These are phyloP conservation scores for Candida frijolesensis DNA, from an alignment of 1,139 yeast species.

Conservation along the genomic window DNA sequence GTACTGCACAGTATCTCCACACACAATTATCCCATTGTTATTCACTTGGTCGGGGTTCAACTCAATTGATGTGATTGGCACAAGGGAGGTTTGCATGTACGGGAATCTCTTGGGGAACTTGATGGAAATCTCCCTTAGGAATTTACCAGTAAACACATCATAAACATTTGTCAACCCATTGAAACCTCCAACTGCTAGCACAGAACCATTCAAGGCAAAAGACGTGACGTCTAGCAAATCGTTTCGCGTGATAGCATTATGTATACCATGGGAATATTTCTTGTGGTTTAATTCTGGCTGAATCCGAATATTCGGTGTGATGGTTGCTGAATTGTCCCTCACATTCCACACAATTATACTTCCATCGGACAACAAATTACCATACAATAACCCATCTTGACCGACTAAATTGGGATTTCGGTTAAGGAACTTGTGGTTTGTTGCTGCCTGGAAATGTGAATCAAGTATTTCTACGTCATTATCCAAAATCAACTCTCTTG, in stretches of 20 bases:
- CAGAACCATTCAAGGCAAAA: conserved; percentile 42
- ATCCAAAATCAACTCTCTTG: conserved; percentile 17
- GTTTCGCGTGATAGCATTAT: conserved; percentile 9
- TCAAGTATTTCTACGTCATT: conserved; percentile 20
- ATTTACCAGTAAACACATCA: conserved; percentile 64
- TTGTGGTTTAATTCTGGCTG: conserved; percentile 21
- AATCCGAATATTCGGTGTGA: conserved; percentile 24
- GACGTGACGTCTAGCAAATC: conserved; percentile 23
- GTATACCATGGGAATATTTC: conserved; percentile 20
- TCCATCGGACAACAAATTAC: conserved; percentile 35
- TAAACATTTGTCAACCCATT: conserved; percentile 65
- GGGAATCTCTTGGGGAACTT: conserved; percentile 46
- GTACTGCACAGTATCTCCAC: conserved; percentile 61
- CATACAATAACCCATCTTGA: conserved; percentile 42
- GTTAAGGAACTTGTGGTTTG: conserved; percentile 10
- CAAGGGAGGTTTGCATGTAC: conserved; percentile 23
- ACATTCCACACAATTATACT: conserved; percentile 45
- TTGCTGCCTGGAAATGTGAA: conserved; percentile 22
- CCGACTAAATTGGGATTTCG: conserved; percentile 29
- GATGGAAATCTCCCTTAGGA: conserved; percentile 48
- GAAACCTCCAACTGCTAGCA: conserved; percentile 62
- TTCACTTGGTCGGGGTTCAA: conserved; percentile 45
- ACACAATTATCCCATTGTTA: conserved; percentile 55
- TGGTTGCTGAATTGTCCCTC: conserved; percentile 26
- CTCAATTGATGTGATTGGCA: conserved; percentile 46